These are phyloP conservation scores for Podospora sp. DNA, from an alignment of 495 filamentous ascomycete species.

Conservation along the genomic window DNA sequence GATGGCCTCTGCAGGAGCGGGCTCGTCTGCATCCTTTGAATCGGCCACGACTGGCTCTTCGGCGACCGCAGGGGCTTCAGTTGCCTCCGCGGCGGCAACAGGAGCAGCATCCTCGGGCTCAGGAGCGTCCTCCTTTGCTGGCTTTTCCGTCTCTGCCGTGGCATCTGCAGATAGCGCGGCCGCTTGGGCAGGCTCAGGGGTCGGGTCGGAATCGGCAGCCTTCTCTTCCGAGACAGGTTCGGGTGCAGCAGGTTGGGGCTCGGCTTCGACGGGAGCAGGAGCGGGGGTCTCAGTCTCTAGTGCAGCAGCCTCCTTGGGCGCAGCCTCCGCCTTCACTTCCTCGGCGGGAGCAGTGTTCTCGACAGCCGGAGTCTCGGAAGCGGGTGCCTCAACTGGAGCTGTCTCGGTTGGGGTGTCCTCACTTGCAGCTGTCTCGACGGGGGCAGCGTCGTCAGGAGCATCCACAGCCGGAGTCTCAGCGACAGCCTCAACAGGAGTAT, in stretches of 20 bases:
- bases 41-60: not conserved
- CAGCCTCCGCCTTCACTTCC: slow-evolving; percentile 1
- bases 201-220: not conserved
- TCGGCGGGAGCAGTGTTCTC: slow-evolving; percentile 1
- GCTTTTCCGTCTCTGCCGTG: not conserved
- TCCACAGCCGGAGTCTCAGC: not conserved
- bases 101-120: not conserved
- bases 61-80: not conserved
- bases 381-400: not conserved
- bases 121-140: not conserved
- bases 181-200: not conserved
- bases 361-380: not conserved
- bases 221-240: not conserved
- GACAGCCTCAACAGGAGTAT: not conserved
- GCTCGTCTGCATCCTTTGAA: not conserved
- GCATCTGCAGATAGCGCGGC: not conserved
- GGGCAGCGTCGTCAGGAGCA: not conserved
- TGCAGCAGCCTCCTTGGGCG: slow-evolving; percentile 3
- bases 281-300: not conserved
- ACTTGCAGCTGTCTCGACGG: not conserved
- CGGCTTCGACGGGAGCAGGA: not conserved
- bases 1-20: not conserved
- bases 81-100: not conserved
- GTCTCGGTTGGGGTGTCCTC: slow-evolving; percentile 1
- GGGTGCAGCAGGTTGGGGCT: not conserved